Evolutionary conservation across 345 rosid species (phyloP).

Genomic region (Zanthoxylum bungeanum): DNA sequence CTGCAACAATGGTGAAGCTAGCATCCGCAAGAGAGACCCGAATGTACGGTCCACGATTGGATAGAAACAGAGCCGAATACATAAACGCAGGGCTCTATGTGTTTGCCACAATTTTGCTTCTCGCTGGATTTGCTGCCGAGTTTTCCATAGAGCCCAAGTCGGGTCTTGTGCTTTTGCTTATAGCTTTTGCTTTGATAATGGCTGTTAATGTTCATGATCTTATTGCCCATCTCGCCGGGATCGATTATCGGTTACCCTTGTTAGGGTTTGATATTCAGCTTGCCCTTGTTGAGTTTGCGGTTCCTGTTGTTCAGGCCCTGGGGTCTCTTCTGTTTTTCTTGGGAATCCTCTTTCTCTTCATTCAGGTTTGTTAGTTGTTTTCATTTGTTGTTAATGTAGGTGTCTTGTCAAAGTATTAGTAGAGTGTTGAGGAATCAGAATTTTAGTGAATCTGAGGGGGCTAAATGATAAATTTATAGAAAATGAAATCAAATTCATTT

Average conservation of each 20-base stretch:
- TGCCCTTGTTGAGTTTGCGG: constrained; percentile 71
- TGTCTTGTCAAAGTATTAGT: too few species aligned
- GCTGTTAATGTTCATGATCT: constrained; percentile 70
- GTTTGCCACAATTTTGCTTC: constrained; percentile 56
- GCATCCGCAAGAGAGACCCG: constrained; percentile 76
- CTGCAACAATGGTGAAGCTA: constrained; percentile 70
- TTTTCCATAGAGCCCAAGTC: constrained; percentile 65
- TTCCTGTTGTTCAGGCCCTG: constrained; percentile 52
- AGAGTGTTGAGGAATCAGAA: too few species aligned
- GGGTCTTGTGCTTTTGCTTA: constrained; percentile 61
- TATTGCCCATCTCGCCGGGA: constrained; percentile 72
- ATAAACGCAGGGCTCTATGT: constrained; percentile 70
- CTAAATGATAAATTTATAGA: too few species aligned
- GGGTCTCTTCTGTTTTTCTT: constrained; percentile 63
- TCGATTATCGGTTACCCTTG: constrained; percentile 56
- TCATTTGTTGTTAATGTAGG: too few species aligned
- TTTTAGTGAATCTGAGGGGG: too few species aligned
- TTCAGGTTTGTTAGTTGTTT: constrained; percentile 43
- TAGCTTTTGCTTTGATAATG: constrained; percentile 45
- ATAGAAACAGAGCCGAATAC: constrained; percentile 65
- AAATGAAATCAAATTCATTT: too few species aligned
- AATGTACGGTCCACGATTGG: constrained; percentile 58
- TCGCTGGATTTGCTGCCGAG: constrained; percentile 55
- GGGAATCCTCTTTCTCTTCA: constrained; percentile 55
- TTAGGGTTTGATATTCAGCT: constrained; percentile 69